Evolutionary conservation across 768 basidiomycete species (phyloP).

Genomic region (Tylopilus subfusipes): DNA sequence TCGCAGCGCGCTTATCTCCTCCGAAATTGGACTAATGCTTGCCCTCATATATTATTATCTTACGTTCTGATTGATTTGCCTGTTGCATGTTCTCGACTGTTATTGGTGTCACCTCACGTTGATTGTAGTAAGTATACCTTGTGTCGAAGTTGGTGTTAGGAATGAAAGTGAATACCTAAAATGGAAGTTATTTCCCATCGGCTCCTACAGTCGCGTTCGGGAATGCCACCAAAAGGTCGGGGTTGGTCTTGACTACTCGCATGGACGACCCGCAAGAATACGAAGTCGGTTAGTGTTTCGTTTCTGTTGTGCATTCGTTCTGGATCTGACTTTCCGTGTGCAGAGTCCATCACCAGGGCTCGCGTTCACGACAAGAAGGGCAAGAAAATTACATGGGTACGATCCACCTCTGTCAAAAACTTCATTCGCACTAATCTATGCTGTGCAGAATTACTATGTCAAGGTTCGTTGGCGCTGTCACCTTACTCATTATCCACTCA

Average conservation of each 20-base stretch:
- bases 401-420: constrained; percentile 5
- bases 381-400: constrained; percentile 51
- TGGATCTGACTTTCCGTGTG: not conserved
- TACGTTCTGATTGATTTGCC: constrained; percentile 3
- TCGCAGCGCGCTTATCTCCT: constrained; percentile 53
- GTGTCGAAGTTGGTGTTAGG: not conserved
- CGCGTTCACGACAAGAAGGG: constrained; percentile 45
- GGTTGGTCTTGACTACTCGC: constrained; percentile 16
- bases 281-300: constrained; percentile 57
- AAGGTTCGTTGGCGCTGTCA: constrained; percentile 40
- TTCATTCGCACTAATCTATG: constrained; percentile 11
- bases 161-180: constrained; percentile 3
- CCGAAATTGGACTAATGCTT: constrained; percentile 16
- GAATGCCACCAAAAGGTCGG: not conserved
- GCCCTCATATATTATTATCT: not conserved
- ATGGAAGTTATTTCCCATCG: constrained; percentile 18
- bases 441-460: constrained; percentile 51
- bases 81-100: not conserved
- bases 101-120: not conserved
- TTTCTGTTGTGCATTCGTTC: not conserved
- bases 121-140: constrained; percentile 12
- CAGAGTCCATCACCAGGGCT: constrained; percentile 55
- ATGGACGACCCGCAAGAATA: constrained; percentile 49
- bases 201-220: not conserved
- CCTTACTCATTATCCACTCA: constrained; percentile 1